Base-by-base conservation (phyloP, 2,329 filamentous ascomycete genomes). In the Fusarium coffeatum region DNA sequence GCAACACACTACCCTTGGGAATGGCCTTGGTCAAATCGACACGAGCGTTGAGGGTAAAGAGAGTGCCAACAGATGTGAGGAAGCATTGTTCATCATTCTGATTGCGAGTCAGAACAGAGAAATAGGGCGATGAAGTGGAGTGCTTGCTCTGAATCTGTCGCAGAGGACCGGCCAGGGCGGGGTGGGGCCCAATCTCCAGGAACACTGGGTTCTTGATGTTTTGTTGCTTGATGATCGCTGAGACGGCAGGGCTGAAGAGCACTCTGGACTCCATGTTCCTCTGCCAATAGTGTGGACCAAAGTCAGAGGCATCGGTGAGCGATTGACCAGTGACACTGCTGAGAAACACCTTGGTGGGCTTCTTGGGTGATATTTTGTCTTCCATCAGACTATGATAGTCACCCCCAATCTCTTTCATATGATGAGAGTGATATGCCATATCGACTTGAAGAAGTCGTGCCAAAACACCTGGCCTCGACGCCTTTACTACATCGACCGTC, bases 381-480 rank as follows among this genome's bases (percentile, higher is more conserved):
- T 46, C 7, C 49, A 59, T 46, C 7, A 59, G 41, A 45, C 28
- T 20, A 8, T 30, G 13, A n/a, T 57, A 60, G 15, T 41, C 32
- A 4, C 10, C 12, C 1, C 57, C 57, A 22, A 56, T 47, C 8
- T 56, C 42, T 6, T 12, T 15, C 57, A 59, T 59, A 9, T 59
- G 57, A 9, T 59, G 42, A 3, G 57, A 59, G 15, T 59, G 57
- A 22, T 59, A 59, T 20, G 57, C 50, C 57, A 47, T 56, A 20
- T 59, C 23, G 13, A 59, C 50, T 2, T 59, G 41, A 2, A 59
- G 22, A 2, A 56, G 32, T 5, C 50, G 25, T 3, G 50, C 22
- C 20, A 47, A 18, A 2, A 47, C 42, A n/a, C 30, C 50, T 0
- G 57, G 56, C 7, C 23, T 40, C 6, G 57, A 40, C 2, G 5